Evolutionary conservation across 768 basidiomycete species (phyloP).

Genomic region (Fibroporia radiculosa): DNA sequence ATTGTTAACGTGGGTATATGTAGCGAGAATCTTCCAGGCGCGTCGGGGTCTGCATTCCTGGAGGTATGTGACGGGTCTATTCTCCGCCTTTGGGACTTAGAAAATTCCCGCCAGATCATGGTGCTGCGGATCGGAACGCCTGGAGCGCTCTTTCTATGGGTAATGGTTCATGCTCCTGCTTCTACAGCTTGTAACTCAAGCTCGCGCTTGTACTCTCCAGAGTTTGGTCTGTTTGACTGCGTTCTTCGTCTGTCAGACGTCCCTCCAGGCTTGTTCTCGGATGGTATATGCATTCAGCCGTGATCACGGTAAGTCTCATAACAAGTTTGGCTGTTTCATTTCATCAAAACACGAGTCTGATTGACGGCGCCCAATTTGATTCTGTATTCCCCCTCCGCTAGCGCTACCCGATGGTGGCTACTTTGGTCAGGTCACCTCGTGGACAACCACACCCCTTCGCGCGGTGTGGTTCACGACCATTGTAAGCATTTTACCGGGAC

Average conservation of each 20-base stretch:
- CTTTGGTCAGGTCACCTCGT: conserved; percentile 60
- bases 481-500: conserved; percentile 57
- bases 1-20: neutral
- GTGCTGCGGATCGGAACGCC: conserved; percentile 64
- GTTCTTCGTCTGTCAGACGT: conserved; percentile 76
- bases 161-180: conserved; percentile 18
- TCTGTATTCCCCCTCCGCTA: conserved; percentile 16
- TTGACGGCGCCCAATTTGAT: no score
- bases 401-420: conserved; percentile 75
- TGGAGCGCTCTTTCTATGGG: conserved; percentile 75
- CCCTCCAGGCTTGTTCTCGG: conserved; percentile 75
- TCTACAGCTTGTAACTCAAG: neutral
- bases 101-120: conserved; percentile 49
- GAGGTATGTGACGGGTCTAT: conserved; percentile 28
- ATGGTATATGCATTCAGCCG: conserved; percentile 81
- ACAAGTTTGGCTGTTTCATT: neutral
- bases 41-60: conserved; percentile 67
- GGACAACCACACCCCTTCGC: conserved; percentile 68
- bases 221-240: conserved; percentile 76
- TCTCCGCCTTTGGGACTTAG: neutral
- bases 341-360: neutral
- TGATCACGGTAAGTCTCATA: conserved; percentile 53
- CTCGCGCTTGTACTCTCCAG: conserved; percentile 23
- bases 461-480: conserved; percentile 69
- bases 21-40: conserved; percentile 59